Base-by-base conservation (phyloP, 805 yeast genomes). In the Metschnikowia gelsemii region DNA sequence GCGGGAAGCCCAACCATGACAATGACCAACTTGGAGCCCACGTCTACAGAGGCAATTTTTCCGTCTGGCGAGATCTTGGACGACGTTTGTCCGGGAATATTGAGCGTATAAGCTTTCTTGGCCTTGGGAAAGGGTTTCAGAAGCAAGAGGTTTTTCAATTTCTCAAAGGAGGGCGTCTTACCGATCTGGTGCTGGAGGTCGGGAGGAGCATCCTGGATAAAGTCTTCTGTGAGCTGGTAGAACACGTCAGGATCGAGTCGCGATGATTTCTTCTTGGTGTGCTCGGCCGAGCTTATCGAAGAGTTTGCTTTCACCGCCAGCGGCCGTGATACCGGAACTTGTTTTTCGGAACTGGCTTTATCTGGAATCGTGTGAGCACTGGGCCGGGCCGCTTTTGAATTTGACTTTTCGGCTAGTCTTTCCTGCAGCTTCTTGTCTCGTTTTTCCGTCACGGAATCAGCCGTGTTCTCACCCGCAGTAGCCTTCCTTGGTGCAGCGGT, bases 1-100 rank as follows among this genome's bases (percentile, higher is more conserved):
- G 97, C 97, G 0, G 98, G 98, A 24, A 84, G 64, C 0, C 99
- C 99, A 12, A 91, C 96, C 98, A 91, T 91, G 14, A 93, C 95
- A 45, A 91, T 87, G 12, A 91, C 95, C 39, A 91, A 73, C 24
- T 71, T 68, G 9, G 78, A 75, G 1, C 88, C 91, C 4, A 85
- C 81, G 56, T 88, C 96, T 51, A 54, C 72, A 18, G 75, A 69
- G 1, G 80, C 79, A 24, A 79, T 78, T 23, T 70, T 68, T 3
- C 87, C 87, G 58, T 87, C 91, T 0, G 95, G 93, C 0, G 89
- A 79, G 2, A 78, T 77, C 46, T 85, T 80, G 1, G 90, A 82
- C 35, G 84, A 77, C 0, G 97, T 89, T 47, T 88, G 84, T 1
- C 97, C 97, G 0, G 97, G 96, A 5, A 91, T 86, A 58, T 89